A percentile compares a stretch with the other conserved stretches of the same genome.
These are phyloP conservation scores for Cajanus cajan DNA, from an alignment of 306 rosid genomes.

Conservation along the genomic window DNA sequence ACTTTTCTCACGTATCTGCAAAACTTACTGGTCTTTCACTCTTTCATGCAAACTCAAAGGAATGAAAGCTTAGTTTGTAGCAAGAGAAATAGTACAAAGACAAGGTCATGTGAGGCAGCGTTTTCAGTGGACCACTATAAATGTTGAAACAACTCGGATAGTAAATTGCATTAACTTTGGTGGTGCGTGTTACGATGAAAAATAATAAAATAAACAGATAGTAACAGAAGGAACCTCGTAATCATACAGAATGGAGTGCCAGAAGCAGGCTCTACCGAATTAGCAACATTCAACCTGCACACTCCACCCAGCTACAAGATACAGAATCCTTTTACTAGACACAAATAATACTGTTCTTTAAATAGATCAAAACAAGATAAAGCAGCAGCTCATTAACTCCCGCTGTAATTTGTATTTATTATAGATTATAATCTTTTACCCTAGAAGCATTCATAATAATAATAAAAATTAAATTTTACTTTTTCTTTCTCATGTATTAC, in stretches of 20 bases:
- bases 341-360: neutral
- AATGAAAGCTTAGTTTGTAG: neutral
- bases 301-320: neutral
- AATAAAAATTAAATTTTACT: neutral
- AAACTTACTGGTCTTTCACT: neutral
- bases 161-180: constrained; percentile 31
- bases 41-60: neutral
- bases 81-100: neutral
- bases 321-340: neutral
- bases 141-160: neutral
- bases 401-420: neutral
- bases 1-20: neutral
- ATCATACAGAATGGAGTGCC: neutral
- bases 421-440: neutral
- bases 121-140: constrained; percentile 27
- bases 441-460: neutral
- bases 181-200: neutral
- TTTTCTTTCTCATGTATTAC: too few species aligned
- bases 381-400: neutral
- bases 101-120: neutral
- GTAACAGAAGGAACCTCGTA: neutral
- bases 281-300: constrained; percentile 11
- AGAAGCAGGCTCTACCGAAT: neutral
- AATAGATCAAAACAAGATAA: neutral
- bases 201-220: neutral